These are phyloP conservation scores for Suillus hirtellus DNA, from an alignment of 768 basidiomycete genomes.

Conservation along the genomic window DNA sequence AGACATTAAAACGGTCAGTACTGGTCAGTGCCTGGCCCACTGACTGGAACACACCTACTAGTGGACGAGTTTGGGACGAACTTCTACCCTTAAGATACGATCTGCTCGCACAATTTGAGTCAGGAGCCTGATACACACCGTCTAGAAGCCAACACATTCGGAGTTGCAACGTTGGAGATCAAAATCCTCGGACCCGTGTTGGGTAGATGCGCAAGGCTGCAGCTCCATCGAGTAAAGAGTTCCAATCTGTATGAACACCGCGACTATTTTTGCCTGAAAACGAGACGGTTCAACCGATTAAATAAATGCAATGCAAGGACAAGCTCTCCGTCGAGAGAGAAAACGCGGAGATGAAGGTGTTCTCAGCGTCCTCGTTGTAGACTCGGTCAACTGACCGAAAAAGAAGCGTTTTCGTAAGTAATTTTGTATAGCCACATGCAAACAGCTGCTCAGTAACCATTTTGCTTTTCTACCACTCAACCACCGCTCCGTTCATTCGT, in stretches of 20 bases:
- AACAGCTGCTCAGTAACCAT: background rate
- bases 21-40: background rate
- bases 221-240: background rate
- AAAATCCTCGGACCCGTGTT: constrained; percentile 3
- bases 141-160: background rate
- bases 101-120: background rate
- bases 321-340: constrained; percentile 3
- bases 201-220: background rate
- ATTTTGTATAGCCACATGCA: constrained; percentile 7
- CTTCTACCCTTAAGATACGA: background rate
- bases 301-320: constrained; percentile 1
- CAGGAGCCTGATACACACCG: background rate
- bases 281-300: constrained; percentile 1
- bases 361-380: background rate
- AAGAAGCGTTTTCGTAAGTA: constrained; percentile 8
- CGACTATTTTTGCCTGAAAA: background rate
- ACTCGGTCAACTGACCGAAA: constrained; percentile 8
- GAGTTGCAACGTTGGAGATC: background rate
- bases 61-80: background rate
- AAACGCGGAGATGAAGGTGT: constrained; percentile 4
- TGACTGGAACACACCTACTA: background rate
- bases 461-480: constrained; percentile 8
- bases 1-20: background rate
- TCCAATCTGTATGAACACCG: background rate
- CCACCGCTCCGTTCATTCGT: constrained; percentile 13